A percentile compares a stretch with the other conserved stretches of the same genome.
Conservation (phyloP, 164 flowering plant species). For the Chimonanthus praecox region DNA sequence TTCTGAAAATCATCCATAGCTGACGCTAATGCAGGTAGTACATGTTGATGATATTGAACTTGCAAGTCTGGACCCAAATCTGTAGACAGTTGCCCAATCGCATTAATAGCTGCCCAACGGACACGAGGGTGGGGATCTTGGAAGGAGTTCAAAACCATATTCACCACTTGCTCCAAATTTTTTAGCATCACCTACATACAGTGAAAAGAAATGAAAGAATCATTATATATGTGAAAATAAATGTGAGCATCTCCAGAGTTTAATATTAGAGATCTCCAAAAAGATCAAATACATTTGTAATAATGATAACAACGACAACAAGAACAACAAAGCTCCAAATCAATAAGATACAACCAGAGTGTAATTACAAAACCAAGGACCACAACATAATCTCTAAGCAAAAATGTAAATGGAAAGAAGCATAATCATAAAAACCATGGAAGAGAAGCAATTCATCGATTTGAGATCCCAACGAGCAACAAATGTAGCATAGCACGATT, state of each 20-base stretch:
- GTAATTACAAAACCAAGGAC: no score
- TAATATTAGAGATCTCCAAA: neutral
- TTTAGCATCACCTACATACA: constrained; percentile 78
- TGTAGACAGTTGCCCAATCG: constrained; percentile 91
- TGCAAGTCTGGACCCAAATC: constrained; percentile 98
- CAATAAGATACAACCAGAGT: neutral
- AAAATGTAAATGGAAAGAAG: neutral
- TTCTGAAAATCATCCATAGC: constrained; percentile 99
- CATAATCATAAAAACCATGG: neutral
- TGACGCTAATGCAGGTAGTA: constrained; percentile 75
- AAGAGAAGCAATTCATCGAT: neutral
- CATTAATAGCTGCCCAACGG: constrained; percentile 98
- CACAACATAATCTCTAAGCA: neutral
- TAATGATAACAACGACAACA: no score
- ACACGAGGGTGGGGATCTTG: constrained; percentile 95
- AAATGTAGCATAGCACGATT: neutral
- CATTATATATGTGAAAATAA: neutral
- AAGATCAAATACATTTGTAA: no score
- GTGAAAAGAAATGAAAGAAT: neutral
- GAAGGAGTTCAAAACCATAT: constrained; percentile 86
- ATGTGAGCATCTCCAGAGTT: no score
- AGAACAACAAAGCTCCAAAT: neutral
- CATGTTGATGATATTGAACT: constrained; percentile 76
- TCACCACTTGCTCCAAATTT: constrained; percentile 85
- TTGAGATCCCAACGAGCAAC: neutral